Percentiles rank a stretch among this genome's conserved stretches.
phyloP scores from a whole-genome alignment of 108 stramenopile genomes.

The Skeletonema potamos region DNA sequence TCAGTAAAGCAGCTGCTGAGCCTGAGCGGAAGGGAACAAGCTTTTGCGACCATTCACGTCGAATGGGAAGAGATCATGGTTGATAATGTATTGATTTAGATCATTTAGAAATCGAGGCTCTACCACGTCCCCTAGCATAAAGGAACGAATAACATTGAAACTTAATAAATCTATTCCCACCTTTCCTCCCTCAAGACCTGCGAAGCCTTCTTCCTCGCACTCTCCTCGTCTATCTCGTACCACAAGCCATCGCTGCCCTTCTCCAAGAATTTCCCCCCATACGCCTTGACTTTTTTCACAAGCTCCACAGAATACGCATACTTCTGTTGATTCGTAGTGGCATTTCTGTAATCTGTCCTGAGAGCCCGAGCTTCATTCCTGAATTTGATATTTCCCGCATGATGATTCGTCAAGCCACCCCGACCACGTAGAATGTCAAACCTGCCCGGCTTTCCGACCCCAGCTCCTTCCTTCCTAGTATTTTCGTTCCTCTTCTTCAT shows the following conservation, averaged over 20 bases:
- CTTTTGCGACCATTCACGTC: not conserved
- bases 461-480: not conserved
- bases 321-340: constrained; percentile 22
- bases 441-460: not conserved
- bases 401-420: constrained; percentile 34
- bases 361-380: constrained; percentile 29
- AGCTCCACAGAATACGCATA: constrained; percentile 16
- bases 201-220: constrained; percentile 40
- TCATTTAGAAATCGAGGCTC: not conserved
- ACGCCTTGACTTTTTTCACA: constrained; percentile 27
- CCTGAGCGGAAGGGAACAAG: not conserved
- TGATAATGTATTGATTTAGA: not conserved
- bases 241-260: constrained; percentile 30
- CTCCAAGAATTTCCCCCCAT: constrained; percentile 41
- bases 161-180: constrained; percentile 16
- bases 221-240: constrained; percentile 22
- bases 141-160: not conserved
- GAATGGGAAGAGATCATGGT: not conserved
- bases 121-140: too few relatives aligned
- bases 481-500: not conserved
- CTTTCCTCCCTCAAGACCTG: constrained; percentile 44
- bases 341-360: constrained; percentile 11
- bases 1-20: not conserved
- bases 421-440: constrained; percentile 54
- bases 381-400: constrained; percentile 29